Evolutionary conservation across 176 grass and related monocot genomes (phyloP), one percentile per base, ranked within the genome.

Genomic region (Alloteropsis semialata): DNA sequence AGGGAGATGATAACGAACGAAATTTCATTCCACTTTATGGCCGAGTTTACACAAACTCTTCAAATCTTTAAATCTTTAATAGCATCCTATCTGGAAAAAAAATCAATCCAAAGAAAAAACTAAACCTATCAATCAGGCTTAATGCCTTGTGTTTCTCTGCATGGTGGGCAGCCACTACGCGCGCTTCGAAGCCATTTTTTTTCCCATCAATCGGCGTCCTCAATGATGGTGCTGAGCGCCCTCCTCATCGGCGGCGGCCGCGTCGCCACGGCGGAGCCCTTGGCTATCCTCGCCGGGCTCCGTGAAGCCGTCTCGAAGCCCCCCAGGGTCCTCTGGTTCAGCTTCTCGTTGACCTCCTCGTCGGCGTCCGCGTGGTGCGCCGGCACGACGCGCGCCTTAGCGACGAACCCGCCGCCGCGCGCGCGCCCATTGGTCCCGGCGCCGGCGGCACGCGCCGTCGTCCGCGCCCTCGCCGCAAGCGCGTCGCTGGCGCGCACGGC

Each of bases 401-500:
- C 60, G 46, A 5, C 6, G 30, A 36, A n/a, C 38, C 65, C n/a
- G 19, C 24, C 10, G 2, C 73, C 16, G 36, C 49, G 59, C 27
- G 24, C 14, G 28, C 37, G 76, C 2, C 48, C 50, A 17, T 2
- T 49, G 44, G 12, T 46, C 10, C 4, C 4, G 2, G 2, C 16
- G 4, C 50, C 19, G 6, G 50, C 50, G 5, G 50, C 33, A 6
- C 33, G 77, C 0, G 24, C 61, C 34, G 10, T 19, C 5, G 8
- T 3, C 29, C 74, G 66, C 2, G 79, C 24, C 1, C 22, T 50
- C 10, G 50, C 17, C n/a, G 77, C 73, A 27, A 97, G 72, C 19
- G 86, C 94, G 7, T 85, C 49, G 88, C 72, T 91, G 0, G 94
- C 94, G 3, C 83, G 87, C 46, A 83, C 88, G 11, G 91, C 94